phyloP scores from a whole-genome alignment of 768 basidiomycete species.

The Dioszegia aurantiaca region DNA sequence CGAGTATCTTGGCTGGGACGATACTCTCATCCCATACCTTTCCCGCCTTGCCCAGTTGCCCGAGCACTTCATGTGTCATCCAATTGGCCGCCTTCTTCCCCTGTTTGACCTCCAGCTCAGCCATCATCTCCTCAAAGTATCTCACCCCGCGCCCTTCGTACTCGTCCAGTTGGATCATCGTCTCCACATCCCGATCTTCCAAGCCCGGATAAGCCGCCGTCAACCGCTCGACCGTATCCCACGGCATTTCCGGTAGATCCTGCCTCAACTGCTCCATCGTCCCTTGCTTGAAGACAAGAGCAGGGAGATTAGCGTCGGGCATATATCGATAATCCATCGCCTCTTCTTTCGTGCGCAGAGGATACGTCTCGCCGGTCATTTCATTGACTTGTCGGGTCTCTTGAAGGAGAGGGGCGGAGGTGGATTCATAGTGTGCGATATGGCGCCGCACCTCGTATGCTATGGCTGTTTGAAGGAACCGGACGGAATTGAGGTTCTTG shows the following conservation, averaged over 20 bases:
- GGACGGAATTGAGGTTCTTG: slow-evolving; percentile 91
- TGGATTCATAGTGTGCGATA: slow-evolving; percentile 52
- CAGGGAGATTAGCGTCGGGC: slow-evolving; percentile 91
- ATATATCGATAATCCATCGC: slow-evolving; percentile 94
- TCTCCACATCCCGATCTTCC: slow-evolving; percentile 66
- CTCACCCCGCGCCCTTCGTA: slow-evolving; percentile 65
- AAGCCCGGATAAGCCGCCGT: slow-evolving; percentile 56
- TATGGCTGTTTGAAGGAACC: slow-evolving; percentile 83
- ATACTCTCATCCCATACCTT: slow-evolving; percentile 63
- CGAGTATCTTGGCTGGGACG: slow-evolving; percentile 65
- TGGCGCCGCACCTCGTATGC: slow-evolving; percentile 82
- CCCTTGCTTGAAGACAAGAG: slow-evolving; percentile 55
- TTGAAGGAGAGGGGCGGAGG: slow-evolving; percentile 62
- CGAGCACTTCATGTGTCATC: slow-evolving; percentile 84
- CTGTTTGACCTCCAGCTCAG: slow-evolving; percentile 53
- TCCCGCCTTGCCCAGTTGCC: slow-evolving; percentile 64
- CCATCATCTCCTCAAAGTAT: slow-evolving; percentile 76
- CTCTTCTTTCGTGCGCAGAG: slow-evolving; percentile 82
- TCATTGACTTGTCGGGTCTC: slow-evolving; percentile 92
- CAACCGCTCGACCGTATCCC: slow-evolving; percentile 62
- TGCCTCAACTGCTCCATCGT: slow-evolving; percentile 54
- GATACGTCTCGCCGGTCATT: slow-evolving; percentile 72
- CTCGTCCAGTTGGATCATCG: slow-evolving; percentile 66
- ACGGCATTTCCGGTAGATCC: slow-evolving; percentile 73
- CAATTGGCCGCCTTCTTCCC: slow-evolving; percentile 79